Evolutionary conservation across 2,329 filamentous ascomycete species (phyloP), one percentile per base, ranked within the genome.

Genomic region (Sclerotinia subarctica): DNA sequence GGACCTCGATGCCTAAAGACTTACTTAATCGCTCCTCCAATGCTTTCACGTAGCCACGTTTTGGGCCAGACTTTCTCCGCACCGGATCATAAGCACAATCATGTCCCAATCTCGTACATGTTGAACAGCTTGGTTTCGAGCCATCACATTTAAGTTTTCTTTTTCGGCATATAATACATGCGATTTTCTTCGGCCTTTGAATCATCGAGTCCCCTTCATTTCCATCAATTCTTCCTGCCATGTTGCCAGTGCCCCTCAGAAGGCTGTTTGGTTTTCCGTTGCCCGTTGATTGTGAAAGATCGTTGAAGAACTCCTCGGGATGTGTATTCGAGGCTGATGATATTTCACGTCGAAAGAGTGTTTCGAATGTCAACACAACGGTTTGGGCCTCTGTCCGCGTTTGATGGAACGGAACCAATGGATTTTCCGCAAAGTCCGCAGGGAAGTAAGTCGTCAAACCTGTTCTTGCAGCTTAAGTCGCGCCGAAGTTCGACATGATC

Each of bases 131-230:
- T n/a, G 88, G 88, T 71, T 85, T 85, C 56, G 80, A 81, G 26
- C 88, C 88, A 77, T 91, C 88, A 75, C 88, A 91, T 77, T 85
- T 84, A 81, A 97, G 83, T 81, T 98, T 98, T 77, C 94, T 86
- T 80, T 94, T 95, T 75, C 94, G 86, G 78, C 95, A 99, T 71
- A 98, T 89, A 77, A 97, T 92, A 78, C 95, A 99, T 49, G 95
- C 95, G 75, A 98, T 91, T 73, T 94, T 88, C 83, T 98, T 98
- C n/a, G 90, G 89, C 75, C 92, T 92, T 62, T 91, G 89, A 29
- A 92, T 83, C 74, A 79, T 83, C 71, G 88, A 88, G 73, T 59
- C 47, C 29, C 54, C 44, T 38, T 85, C 84, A 53, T 71, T 78
- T 69, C 82, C 81, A 69, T 81, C 80, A 67, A 78, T 75, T 66